Evolutionary conservation across 2,329 filamentous ascomycete species (phyloP).

Genomic region (Fusarium zealandicum): DNA sequence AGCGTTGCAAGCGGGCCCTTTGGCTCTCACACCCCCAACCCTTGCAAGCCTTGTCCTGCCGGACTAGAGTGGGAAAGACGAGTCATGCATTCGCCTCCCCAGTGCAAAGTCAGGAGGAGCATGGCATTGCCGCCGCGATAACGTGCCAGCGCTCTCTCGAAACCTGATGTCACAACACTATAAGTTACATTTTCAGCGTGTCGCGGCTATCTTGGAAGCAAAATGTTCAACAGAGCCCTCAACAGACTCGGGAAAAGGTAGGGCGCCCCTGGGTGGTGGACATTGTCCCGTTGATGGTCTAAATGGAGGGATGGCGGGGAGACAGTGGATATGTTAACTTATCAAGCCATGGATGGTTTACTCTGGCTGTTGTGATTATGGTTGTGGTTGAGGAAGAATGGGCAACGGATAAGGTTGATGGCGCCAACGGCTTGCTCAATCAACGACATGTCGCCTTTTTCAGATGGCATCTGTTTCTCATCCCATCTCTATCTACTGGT

Average conservation of each 20-base stretch:
- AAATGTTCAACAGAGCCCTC: not conserved
- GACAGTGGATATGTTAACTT: not conserved
- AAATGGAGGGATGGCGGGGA: constrained; percentile 7
- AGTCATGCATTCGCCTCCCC: constrained; percentile 24
- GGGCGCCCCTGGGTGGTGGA: constrained; percentile 3
- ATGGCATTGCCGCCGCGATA: constrained; percentile 9
- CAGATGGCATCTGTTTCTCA: not conserved
- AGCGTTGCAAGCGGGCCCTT: constrained; percentile 10
- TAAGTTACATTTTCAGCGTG: not conserved
- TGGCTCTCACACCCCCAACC: constrained; percentile 15
- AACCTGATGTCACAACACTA: constrained; percentile 1
- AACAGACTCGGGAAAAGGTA: too few relatives aligned
- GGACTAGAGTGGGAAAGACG: constrained; percentile 6
- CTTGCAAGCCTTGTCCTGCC: constrained; percentile 14
- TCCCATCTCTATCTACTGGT: too few relatives aligned
- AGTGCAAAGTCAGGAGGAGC: too few relatives aligned
- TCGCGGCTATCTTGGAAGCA: constrained; percentile 2
- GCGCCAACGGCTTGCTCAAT: constrained; percentile 10
- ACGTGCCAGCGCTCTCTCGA: not conserved
- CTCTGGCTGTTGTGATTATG: not conserved
- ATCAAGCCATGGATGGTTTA: not conserved
- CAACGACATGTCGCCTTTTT: not conserved
- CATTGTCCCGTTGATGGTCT: constrained; percentile 11
- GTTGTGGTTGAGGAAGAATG: constrained; percentile 1
- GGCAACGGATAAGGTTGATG: constrained; percentile 1